Evolutionary conservation across 1,284 basidiomycete genomes (phyloP).

Genomic region (Cutaneotrichosporon cutaneum): DNA sequence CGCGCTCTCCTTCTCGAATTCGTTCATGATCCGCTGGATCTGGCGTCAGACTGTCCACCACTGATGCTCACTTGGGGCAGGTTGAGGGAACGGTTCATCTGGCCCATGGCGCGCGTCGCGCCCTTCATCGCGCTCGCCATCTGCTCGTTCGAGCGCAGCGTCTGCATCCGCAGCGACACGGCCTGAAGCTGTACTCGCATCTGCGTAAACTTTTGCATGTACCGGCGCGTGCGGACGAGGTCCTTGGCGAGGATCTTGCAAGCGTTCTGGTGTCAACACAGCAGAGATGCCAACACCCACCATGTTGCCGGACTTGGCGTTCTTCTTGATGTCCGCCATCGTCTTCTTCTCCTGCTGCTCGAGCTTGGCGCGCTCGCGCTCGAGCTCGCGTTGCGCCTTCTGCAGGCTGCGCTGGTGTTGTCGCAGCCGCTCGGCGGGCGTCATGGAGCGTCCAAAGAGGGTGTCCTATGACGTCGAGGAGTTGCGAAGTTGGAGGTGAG

Average conservation of each 20-base stretch:
- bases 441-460: conserved; percentile 88
- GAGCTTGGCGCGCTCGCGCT: conserved; percentile 89
- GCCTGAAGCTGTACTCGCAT: conserved; percentile 99
- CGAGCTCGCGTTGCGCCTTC: conserved; percentile 95
- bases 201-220: conserved; percentile 97
- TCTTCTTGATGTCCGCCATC: conserved; percentile 91
- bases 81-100: conserved; percentile 96
- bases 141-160: conserved; percentile 92
- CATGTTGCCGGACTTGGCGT: conserved; percentile 93
- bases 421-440: conserved; percentile 91
- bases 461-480: conserved; percentile 65
- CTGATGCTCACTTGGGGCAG: conserved; percentile 61
- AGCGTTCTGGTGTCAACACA: conserved; percentile 65
- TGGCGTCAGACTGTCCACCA: conserved; percentile 42
- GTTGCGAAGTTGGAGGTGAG: background rate
- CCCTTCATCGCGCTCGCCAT: conserved; percentile 99
- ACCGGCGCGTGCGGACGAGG: conserved; percentile 89
- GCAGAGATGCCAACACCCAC: conserved; percentile 57
- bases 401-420: conserved; percentile 94
- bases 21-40: conserved; percentile 94
- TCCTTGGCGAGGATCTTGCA: conserved; percentile 99
- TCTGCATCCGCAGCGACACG: conserved; percentile 92
- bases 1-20: conserved; percentile 94
- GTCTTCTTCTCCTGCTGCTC: conserved; percentile 95
- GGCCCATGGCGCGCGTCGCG: conserved; percentile 95